Percentiles rank a stretch among this genome's conserved stretches.
These are phyloP conservation scores for Fusarium hostae DNA, from an alignment of 2,329 filamentous ascomycete species.

Conservation along the genomic window DNA sequence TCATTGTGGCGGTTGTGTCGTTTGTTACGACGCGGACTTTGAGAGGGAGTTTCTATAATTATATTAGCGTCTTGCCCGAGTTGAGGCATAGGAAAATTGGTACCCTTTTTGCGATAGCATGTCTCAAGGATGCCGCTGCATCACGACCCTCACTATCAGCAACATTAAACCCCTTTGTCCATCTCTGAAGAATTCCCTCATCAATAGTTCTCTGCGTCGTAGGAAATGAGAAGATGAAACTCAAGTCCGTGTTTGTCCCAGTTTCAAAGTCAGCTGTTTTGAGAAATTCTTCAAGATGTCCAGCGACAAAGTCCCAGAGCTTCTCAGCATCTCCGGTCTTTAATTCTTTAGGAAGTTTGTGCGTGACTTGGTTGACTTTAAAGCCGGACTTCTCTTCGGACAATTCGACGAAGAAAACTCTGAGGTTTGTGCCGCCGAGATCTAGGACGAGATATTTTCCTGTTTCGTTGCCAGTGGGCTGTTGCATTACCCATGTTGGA, in stretches of 20 bases:
- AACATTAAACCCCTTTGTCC: slow-evolving; percentile 98
- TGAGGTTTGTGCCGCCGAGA: slow-evolving; percentile 5
- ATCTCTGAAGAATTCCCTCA: slow-evolving; percentile 89
- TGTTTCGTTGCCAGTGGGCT: not conserved
- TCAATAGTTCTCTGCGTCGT: slow-evolving; percentile 93
- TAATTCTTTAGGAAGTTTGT: not conserved
- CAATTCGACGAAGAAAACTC: not conserved
- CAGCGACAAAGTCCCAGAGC: slow-evolving; percentile 9
- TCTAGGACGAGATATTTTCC: slow-evolving; percentile 4
- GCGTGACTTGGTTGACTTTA: not conserved
- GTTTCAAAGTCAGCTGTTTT: not conserved
- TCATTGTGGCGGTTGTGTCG: slow-evolving; percentile 95
- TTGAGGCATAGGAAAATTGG: too few relatives aligned
- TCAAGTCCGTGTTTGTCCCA: not conserved
- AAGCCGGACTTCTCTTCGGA: not conserved
- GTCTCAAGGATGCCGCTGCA: slow-evolving; percentile 87
- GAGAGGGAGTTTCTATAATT: slow-evolving; percentile 81
- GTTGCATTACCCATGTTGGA: slow-evolving; percentile 20
- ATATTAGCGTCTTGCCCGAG: not conserved
- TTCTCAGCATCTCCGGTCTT: not conserved
- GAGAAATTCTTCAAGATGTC: not conserved
- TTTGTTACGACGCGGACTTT: slow-evolving; percentile 94
- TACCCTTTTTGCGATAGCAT: slow-evolving; percentile 72
- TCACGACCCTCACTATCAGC: slow-evolving; percentile 89
- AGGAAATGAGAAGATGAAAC: slow-evolving; percentile 96